These are phyloP conservation scores for Plantago coronopus DNA, from an alignment of 305 asterid genomes.

Conservation along the genomic window DNA sequence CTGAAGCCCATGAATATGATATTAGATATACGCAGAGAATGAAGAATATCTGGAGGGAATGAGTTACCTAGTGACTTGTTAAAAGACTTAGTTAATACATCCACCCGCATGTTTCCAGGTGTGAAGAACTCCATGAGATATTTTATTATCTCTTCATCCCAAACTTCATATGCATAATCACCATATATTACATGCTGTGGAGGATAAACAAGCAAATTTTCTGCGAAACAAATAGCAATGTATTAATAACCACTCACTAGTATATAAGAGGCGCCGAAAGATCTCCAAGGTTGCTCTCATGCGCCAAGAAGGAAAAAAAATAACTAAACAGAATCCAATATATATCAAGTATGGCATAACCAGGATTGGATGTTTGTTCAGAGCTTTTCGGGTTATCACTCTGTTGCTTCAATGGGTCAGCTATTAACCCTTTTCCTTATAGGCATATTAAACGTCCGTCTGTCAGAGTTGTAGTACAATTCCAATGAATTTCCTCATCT, in stretches of 20 bases:
- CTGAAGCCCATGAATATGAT: slow-evolving; percentile 13
- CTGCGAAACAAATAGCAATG: slow-evolving; percentile 45
- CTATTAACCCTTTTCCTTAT: too few relatives aligned
- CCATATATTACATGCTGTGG: slow-evolving; percentile 85
- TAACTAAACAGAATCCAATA: not conserved
- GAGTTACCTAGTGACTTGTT: slow-evolving; percentile 58
- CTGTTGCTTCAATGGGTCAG: too few relatives aligned
- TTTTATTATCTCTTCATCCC: slow-evolving; percentile 79
- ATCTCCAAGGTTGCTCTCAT: slow-evolving; percentile 8
- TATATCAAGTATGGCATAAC: not conserved
- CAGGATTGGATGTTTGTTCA: too few relatives aligned
- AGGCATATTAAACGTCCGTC: too few relatives aligned
- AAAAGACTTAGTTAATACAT: slow-evolving; percentile 64
- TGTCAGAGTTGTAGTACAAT: too few relatives aligned
- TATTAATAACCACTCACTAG: slow-evolving; percentile 15
- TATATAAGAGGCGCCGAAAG: slow-evolving; percentile 14
- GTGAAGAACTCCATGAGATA: slow-evolving; percentile 63
- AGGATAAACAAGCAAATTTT: slow-evolving; percentile 78
- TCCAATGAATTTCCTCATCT: too few relatives aligned
- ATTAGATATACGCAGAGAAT: slow-evolving; percentile 13
- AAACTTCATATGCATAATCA: slow-evolving; percentile 74
- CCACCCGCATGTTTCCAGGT: slow-evolving; percentile 96
- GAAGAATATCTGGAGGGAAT: slow-evolving; percentile 9
- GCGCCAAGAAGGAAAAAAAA: not conserved
- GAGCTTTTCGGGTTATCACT: too few relatives aligned